phyloP scores from a whole-genome alignment of 2,329 filamentous ascomycete species.

The Tolypocladium cylindrosporum region DNA sequence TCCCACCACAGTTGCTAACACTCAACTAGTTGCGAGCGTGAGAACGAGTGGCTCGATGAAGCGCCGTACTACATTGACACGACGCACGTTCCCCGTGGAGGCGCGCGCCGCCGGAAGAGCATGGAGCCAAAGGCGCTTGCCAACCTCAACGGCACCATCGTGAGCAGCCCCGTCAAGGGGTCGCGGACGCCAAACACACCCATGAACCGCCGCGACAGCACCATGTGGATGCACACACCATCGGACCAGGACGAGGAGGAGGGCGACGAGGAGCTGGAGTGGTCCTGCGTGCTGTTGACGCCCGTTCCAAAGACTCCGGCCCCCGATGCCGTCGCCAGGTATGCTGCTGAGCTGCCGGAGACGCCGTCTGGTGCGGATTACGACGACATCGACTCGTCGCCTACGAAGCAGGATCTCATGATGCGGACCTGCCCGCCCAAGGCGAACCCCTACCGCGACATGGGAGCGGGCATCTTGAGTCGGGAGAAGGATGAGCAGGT shows the following conservation, averaged over 20 bases:
- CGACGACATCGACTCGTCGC: slow-evolving; percentile 21
- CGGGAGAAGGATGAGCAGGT: slow-evolving; percentile 46
- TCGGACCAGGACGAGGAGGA: slow-evolving; percentile 31
- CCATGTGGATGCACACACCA: slow-evolving; percentile 45
- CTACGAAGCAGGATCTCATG: slow-evolving; percentile 27
- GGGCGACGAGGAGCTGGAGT: slow-evolving; percentile 27
- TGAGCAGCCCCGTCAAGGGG: slow-evolving; percentile 29
- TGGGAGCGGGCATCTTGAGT: slow-evolving; percentile 34
- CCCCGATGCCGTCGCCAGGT: slow-evolving; percentile 42
- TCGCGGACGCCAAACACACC: slow-evolving; percentile 36
- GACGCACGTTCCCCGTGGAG: slow-evolving; percentile 56
- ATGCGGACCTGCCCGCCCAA: slow-evolving; percentile 47
- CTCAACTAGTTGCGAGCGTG: slow-evolving; percentile 55
- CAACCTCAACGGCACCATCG: slow-evolving; percentile 57
- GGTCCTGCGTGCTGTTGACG: slow-evolving; percentile 36
- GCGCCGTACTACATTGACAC: slow-evolving; percentile 59
- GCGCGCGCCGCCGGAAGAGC: slow-evolving; percentile 63
- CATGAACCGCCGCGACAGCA: slow-evolving; percentile 42
- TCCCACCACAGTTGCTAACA: not conserved
- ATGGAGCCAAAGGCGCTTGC: slow-evolving; percentile 67
- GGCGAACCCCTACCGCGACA: slow-evolving; percentile 23
- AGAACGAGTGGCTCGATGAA: slow-evolving; percentile 70
- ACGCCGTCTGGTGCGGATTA: slow-evolving; percentile 28
- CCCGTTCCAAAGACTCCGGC: slow-evolving; percentile 50
- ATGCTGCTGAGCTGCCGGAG: slow-evolving; percentile 39